These are phyloP conservation scores for Pseudogymnoascus sp. DNA, from an alignment of 2,329 filamentous ascomycete genomes.

Conservation along the genomic window DNA sequence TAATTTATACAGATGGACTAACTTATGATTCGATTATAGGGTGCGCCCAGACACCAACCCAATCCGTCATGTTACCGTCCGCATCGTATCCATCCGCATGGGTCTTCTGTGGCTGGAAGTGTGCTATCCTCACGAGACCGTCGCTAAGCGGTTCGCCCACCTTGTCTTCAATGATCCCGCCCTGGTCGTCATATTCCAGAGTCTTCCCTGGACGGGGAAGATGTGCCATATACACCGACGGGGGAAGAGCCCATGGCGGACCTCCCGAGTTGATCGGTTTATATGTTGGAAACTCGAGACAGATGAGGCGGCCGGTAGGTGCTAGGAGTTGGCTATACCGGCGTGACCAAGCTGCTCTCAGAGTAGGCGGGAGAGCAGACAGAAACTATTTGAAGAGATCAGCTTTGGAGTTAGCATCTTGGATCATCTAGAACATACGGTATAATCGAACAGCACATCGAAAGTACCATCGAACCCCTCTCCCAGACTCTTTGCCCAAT, in stretches of 20 bases:
- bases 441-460: constrained; percentile 60
- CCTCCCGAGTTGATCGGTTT: constrained; percentile 59
- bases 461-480: constrained; percentile 39
- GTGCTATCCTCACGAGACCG: constrained; percentile 36
- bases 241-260: constrained; percentile 64
- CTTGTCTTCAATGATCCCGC: constrained; percentile 40
- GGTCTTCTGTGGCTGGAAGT: constrained; percentile 43
- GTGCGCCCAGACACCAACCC: constrained; percentile 46
- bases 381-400: constrained; percentile 42
- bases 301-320: constrained; percentile 45
- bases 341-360: constrained; percentile 45
- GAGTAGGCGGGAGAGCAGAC: constrained; percentile 48
- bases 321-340: constrained; percentile 44
- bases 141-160: constrained; percentile 35
- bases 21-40: constrained; percentile 7
- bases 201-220: constrained; percentile 61
- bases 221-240: constrained; percentile 64
- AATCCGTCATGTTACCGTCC: constrained; percentile 42
- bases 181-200: constrained; percentile 51
- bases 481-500: constrained; percentile 36
- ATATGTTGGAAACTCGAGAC: constrained; percentile 70
- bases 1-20: neutral
- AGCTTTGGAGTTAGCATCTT: neutral
- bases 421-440: constrained; percentile 34
- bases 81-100: constrained; percentile 38